Evolutionary conservation across 352 stramenopile species (phyloP).

Genomic region (Phytophthora boehmeriae): DNA sequence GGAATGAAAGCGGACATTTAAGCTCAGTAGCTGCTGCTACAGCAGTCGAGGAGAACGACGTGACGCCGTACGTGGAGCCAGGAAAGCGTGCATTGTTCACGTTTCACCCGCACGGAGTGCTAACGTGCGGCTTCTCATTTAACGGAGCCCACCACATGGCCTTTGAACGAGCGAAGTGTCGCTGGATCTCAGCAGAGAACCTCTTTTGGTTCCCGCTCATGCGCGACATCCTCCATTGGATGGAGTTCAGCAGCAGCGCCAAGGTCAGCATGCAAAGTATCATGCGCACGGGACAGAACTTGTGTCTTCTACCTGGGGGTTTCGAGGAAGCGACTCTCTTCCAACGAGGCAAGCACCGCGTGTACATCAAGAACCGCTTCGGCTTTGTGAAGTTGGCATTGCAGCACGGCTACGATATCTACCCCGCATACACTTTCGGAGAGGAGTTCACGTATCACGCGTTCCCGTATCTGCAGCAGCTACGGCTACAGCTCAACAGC

Average conservation of each 20-base stretch:
- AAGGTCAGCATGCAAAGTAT: conserved; percentile 59
- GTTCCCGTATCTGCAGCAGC: conserved; percentile 77
- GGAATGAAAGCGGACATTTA: conserved; percentile 3
- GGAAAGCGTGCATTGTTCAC: conserved; percentile 36
- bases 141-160: conserved; percentile 61
- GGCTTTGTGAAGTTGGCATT: conserved; percentile 95
- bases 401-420: conserved; percentile 87
- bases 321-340: conserved; percentile 95
- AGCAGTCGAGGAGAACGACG: conserved; percentile 25
- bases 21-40: conserved; percentile 4
- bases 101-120: conserved; percentile 74
- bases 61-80: conserved; percentile 14
- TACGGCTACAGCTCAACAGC: conserved; percentile 83
- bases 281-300: conserved; percentile 61
- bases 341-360: conserved; percentile 76
- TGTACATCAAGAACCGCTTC: conserved; percentile 91
- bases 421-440: conserved; percentile 93
- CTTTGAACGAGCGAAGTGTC: conserved; percentile 50
- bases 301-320: conserved; percentile 89
- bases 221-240: conserved; percentile 74
- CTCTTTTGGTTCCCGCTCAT: conserved; percentile 77
- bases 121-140: conserved; percentile 57
- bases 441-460: conserved; percentile 90
- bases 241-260: conserved; percentile 56
- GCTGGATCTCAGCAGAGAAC: conserved; percentile 71